Evolutionary conservation across 495 filamentous ascomycete species (phyloP), one percentile per base, ranked within the genome.

Genomic region (Trichocladium uniseriatum): DNA sequence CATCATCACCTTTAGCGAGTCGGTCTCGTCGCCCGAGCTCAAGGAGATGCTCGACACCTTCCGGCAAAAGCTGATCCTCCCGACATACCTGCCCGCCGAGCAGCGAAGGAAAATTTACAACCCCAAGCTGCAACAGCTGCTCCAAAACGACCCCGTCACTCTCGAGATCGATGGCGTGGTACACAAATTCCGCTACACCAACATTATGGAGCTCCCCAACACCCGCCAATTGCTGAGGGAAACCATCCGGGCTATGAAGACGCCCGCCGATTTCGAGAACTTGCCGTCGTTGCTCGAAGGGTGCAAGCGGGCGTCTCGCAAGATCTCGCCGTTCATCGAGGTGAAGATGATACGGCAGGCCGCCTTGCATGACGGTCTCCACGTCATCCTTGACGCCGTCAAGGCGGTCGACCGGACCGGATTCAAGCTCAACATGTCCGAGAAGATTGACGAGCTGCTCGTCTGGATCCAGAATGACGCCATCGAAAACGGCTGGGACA

Each of bases 41-140:
- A 53, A 70, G 45, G 35, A 59, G 21, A 31, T 63, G 14, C 74
- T 84, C 49, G 49, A 61, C 46, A 68, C 56, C n/a, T 75, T 84
- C 64, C 80, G 81, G 49, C 56, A 75, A 49, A 71, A 81, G 39
- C 66, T 84, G 59, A 79, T 90, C 63, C 72, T 88, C 13, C 82
- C 83, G 1, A 55, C 66, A 7, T 78, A 79, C 55, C 77, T 90
- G 3, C 56, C 68, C n/a, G 42, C 50, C 11, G 67, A 66, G 2
- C 81, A 86, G 55, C 71, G 69, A 54, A 71, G 71, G 41, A 71
- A 75, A 39, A 67, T 86, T 46, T 78, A 72, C 69, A 67, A 68
- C 21, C 36, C 58, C 27, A 73, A 67, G 38, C 71, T 81, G 58
- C 65, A 74, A 53, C 63, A 71, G 39, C 55, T 63, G 43, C 73